Conservation (phyloP, 768 basidiomycete species). For the Dentipellis sp. region DNA sequence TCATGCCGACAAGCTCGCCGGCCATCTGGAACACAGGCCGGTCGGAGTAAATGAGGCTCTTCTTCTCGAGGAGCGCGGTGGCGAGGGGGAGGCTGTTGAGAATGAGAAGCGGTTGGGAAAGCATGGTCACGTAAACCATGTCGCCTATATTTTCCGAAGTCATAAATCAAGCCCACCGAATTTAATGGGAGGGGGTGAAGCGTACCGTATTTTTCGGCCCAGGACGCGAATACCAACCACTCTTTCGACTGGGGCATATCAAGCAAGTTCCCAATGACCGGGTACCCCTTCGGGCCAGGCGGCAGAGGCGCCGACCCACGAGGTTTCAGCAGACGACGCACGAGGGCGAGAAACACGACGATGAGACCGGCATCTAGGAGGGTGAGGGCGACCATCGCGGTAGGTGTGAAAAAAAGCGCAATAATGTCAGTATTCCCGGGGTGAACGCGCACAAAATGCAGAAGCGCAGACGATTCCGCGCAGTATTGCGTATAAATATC, state of each 20-base stretch:
- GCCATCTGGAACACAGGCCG: slow-evolving; percentile 41
- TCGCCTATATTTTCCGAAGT: not conserved
- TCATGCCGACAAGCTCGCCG: slow-evolving; percentile 37
- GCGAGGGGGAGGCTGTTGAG: slow-evolving; percentile 31
- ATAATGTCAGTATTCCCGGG: too few relatives aligned
- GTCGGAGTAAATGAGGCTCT: slow-evolving; percentile 37
- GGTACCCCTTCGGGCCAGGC: slow-evolving; percentile 15
- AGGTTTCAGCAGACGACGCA: not conserved
- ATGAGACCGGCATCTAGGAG: not conserved
- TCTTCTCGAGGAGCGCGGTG: slow-evolving; percentile 38
- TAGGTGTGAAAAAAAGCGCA: not conserved
- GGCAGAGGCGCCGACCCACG: slow-evolving; percentile 2
- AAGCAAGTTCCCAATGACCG: slow-evolving; percentile 15
- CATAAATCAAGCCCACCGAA: not conserved
- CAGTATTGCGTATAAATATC: too few relatives aligned
- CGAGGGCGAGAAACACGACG: not conserved
- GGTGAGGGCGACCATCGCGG: not conserved
- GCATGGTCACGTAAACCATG: slow-evolving; percentile 5
- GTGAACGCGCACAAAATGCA: too few relatives aligned
- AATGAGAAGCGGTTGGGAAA: slow-evolving; percentile 36
- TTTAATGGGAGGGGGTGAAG: not conserved
- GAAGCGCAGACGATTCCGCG: too few relatives aligned
- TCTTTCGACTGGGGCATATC: slow-evolving; percentile 13
- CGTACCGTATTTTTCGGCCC: slow-evolving; percentile 15
- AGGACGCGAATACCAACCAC: slow-evolving; percentile 12